phyloP scores from a whole-genome alignment of 148 eudicot species.

The Camellia sinensis region DNA sequence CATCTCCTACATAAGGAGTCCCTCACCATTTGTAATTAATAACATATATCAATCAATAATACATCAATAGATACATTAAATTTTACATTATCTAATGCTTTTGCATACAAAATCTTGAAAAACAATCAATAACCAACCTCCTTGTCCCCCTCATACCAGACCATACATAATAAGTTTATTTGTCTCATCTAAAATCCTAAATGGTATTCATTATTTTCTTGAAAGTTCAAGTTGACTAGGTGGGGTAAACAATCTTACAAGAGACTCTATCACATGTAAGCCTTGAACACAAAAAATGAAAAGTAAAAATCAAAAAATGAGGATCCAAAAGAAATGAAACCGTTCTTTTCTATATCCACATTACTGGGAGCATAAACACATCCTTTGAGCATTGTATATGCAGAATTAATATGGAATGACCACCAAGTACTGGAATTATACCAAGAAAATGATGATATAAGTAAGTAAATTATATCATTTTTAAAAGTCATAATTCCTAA shows the following conservation, averaged over 20 bases:
- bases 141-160: background rate
- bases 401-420: background rate
- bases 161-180: background rate
- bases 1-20: no score
- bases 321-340: background rate
- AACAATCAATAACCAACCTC: background rate
- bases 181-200: background rate
- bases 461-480: background rate
- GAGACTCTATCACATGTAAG: background rate
- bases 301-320: background rate
- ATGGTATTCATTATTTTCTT: background rate
- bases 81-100: background rate
- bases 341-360: background rate
- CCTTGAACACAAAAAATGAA: background rate
- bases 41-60: no score
- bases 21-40: no score
- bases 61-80: no score
- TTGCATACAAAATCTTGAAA: background rate
- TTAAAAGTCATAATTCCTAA: background rate
- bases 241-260: background rate
- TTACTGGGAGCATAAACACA: background rate
- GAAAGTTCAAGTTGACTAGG: background rate
- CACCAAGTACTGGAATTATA: background rate
- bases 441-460: background rate
- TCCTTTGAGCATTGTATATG: background rate